Base-by-base conservation (phyloP, 2,329 filamentous ascomycete genomes). In the Talaromyces sp. region DNA sequence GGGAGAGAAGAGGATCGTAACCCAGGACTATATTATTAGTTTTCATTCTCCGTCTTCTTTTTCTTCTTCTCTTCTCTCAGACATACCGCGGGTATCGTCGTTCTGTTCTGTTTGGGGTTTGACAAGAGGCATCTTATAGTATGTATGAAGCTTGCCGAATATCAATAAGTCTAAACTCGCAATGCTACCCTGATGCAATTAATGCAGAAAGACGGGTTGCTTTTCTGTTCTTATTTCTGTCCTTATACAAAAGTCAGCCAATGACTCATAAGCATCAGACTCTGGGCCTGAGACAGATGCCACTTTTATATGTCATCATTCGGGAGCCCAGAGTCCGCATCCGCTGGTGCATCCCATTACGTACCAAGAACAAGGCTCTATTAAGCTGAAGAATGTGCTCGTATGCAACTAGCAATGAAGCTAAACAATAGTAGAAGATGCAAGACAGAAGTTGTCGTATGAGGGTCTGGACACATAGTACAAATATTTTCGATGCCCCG, bases 1-100 rank as follows among this genome's bases (percentile, higher is more conserved):
- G 94, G 57, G 92, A 90, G 77, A 97, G 95, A 75, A 98, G 83
- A 74, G 94, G 92, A 80, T 97, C 93, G 84, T 97, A 94, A 71
- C 93, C 93, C 76, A 96, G 83, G 79, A 97, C 94, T 56, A 41
- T 19, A 35, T 59, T 16, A 48, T 57, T n/a, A 43, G 54, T 41
- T 31, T 5, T 64, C 48, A 39, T n/a, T 35, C 11, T 24, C 10
- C 33, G 10, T 37, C 4, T 13, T 33, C 7, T 6, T 7, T 27
- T 27, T 10, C 22, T 24, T 22, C 6, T 9, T 27, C 35, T 14
- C 2, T 58, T 27, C 35, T 14, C 2, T 58, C 16, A 5, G 16
- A 59, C 76, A 70, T 74, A 81, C 79, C 77, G 69, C 79, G 75
- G 74, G 76, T 81, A 73, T 81, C 77, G 75, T 81, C 78, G 68